Base-by-base conservation (phyloP, 2,329 filamentous ascomycete species). In the Rhinocladiella mackenziei region DNA sequence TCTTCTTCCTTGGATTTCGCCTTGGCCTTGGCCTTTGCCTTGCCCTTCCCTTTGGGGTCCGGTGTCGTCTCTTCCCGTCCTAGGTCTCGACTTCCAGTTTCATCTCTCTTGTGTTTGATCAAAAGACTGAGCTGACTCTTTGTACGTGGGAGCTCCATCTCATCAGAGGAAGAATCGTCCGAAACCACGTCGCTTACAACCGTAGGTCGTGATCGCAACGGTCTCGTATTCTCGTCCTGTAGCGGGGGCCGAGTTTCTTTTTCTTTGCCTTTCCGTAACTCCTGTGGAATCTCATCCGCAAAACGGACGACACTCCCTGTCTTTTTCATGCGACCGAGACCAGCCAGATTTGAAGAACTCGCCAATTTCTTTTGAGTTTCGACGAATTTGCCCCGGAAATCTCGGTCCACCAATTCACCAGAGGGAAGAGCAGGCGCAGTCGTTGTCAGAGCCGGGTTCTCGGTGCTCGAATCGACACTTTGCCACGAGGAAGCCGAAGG, bases 381-480 rank as follows among this genome's bases (percentile, higher is more conserved):
- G 5, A 60, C 61, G 41, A 68, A 69, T 19, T 57, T 60, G 5
- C 56, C 48, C 3, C 66, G 63, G 45, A 69, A 69, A 34, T 62
- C 59, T 20, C 58, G 62, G 11, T 64, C 60, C 8, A 68, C 64
- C 2, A 69, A 58, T n/a, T 43, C 40, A 11, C 33, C 30, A 8
- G n/a, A 58, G 48, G 15, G 34, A 33, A 3, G 39, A 28, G 2
- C 51, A 44, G 20, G 51, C 45, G 39, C 53, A 37, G 32, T 41
- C 15, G 38, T 31, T 11, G 36, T 34, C 20, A 44, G 11, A 4
- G 14, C 22, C 15, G 28, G 38, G 9, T 39, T 28, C 10, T 51
- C 48, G 10, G 39, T 28, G 5, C 39, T 18, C n/a, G 50, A 53
- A 18, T 53, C 52, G 11, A 51, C 47, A 15, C 49, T 53, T 37